Evolutionary conservation across 352 stramenopile genomes (phyloP).

Genomic region (Globisporangium uncinulatum): DNA sequence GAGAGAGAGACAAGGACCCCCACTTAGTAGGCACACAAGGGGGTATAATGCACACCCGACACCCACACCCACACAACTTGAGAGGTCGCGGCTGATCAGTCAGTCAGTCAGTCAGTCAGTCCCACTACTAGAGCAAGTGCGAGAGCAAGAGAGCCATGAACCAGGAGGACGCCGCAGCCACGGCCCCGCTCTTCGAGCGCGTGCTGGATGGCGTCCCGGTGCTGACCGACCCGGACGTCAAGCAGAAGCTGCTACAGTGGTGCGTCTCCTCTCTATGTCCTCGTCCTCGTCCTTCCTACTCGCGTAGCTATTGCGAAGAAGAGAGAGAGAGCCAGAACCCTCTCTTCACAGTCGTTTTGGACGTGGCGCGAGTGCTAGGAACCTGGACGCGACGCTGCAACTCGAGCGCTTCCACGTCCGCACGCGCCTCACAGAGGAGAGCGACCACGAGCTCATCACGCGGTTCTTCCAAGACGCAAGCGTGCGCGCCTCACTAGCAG

Average conservation of each 20-base stretch:
- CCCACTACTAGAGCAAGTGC: neutral
- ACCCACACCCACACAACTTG: too few species aligned
- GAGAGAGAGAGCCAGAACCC: too few species aligned
- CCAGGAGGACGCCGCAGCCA: neutral
- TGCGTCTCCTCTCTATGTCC: conserved; percentile 3
- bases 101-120: too few species aligned
- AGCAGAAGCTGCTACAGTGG: conserved; percentile 74
- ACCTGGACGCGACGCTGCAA: conserved; percentile 49
- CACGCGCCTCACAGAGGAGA: conserved; percentile 27
- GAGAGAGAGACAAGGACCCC: too few species aligned
- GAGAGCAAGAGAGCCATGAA: neutral
- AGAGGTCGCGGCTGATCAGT: too few species aligned
- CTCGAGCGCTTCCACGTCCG: conserved; percentile 60
- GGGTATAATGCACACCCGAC: too few species aligned
- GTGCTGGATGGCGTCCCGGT: conserved; percentile 43
- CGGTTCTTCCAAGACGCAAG: conserved; percentile 48
- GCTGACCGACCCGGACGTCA: conserved; percentile 40
- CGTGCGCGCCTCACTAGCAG: conserved; percentile 25
- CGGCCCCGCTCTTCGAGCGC: conserved; percentile 27
- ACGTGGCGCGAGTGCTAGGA: conserved; percentile 22
- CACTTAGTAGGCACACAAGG: too few species aligned
- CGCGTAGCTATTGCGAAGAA: too few species aligned
- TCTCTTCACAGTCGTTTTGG: neutral
- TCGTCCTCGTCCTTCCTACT: neutral
- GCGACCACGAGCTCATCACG: conserved; percentile 35